Evolutionary conservation across 75 land plant genomes (phyloP).

Genomic region (Adiantum capillusveneris): DNA sequence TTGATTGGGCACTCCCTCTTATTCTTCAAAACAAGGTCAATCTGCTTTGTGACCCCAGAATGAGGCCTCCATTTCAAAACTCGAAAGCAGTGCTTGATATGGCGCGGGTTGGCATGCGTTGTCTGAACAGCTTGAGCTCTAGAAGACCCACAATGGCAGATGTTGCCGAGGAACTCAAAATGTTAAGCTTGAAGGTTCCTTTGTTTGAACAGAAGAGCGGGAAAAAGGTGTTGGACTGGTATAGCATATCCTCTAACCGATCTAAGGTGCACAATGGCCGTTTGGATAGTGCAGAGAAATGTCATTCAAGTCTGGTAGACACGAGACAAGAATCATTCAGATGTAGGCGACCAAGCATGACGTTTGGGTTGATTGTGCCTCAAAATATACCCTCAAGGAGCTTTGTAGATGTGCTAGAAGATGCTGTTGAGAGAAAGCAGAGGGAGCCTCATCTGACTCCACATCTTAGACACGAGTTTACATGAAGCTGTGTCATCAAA

Average conservation of each 20-base stretch:
- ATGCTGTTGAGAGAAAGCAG: not conserved
- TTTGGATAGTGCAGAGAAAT: not conserved
- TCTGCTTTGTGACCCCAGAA: slow-evolving; percentile 1
- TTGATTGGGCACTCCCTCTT: slow-evolving; percentile 2
- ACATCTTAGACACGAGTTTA: slow-evolving; percentile 1
- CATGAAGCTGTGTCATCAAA: no score
- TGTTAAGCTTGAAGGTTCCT: slow-evolving; percentile 4
- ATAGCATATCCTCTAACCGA: not conserved
- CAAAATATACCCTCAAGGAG: no score
- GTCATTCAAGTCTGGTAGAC: not conserved
- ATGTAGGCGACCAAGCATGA: slow-evolving; percentile 3
- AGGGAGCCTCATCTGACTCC: slow-evolving; percentile 1
- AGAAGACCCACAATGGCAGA: slow-evolving; percentile 13
- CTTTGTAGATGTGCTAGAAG: not conserved
- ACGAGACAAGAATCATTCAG: not conserved
- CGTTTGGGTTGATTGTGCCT: not conserved
- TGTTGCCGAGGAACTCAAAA: slow-evolving; percentile 8
- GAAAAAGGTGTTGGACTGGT: not conserved
- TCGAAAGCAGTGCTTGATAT: not conserved
- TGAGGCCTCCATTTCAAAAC: not conserved
- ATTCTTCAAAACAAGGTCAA: not conserved
- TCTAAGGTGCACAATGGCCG: not conserved
- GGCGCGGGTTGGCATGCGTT: slow-evolving; percentile 5
- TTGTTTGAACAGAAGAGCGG: not conserved
- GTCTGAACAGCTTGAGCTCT: not conserved